These are phyloP conservation scores for Chlorella sorokiniana DNA, from an alignment of 139 green algal genomes.

Conservation along the genomic window DNA sequence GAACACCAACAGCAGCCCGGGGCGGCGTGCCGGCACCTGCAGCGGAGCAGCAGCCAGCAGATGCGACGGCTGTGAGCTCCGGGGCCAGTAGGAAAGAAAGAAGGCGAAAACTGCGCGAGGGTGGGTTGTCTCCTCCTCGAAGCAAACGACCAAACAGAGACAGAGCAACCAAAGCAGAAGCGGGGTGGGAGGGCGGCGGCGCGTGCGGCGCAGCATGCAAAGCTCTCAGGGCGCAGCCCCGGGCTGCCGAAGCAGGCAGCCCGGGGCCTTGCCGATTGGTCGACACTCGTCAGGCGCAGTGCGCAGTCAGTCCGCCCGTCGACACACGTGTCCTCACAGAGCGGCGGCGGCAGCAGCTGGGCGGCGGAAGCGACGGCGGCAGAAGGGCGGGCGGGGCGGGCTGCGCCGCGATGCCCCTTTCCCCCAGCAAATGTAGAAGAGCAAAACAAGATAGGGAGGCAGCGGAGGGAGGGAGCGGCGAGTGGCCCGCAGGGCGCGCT, in stretches of 20 bases:
- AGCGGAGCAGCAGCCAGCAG: neutral
- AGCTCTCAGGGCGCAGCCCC: neutral
- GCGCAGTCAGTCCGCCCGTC: constrained; percentile 18
- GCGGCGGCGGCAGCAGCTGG: neutral
- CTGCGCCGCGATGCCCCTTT: no score
- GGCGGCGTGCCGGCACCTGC: constrained; percentile 13
- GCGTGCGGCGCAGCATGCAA: neutral
- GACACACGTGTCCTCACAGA: neutral
- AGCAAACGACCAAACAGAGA: neutral
- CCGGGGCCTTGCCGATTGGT: neutral
- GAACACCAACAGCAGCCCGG: constrained; percentile 48
- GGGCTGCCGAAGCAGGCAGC: neutral
- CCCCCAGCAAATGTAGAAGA: no score
- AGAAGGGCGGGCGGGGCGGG: no score
- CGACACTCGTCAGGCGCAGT: constrained; percentile 9
- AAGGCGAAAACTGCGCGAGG: neutral
- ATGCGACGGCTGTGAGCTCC: neutral
- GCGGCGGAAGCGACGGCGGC: no score
- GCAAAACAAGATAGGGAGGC: no score
- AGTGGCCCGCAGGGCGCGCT: no score
- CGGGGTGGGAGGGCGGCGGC: neutral
- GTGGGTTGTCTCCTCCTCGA: no score
- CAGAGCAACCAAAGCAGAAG: neutral
- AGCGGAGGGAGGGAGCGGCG: no score
- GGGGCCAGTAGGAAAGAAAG: neutral